Percentiles rank a stretch among this genome's conserved stretches.
Evolutionary conservation across 257 asterid species (phyloP).

Genomic region (Solanum bukasovii): DNA sequence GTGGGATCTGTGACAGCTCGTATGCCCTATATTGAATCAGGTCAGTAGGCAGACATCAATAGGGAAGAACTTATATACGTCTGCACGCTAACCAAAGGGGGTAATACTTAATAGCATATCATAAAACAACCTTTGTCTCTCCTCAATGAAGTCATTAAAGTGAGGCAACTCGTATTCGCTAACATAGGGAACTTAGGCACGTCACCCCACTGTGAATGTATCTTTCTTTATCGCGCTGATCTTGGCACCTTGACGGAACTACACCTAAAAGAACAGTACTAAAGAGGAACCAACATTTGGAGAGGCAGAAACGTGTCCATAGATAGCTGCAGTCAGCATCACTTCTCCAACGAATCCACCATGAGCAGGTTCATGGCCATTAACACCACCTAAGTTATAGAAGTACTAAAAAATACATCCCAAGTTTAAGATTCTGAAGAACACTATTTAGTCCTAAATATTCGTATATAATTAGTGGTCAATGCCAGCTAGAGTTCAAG

Average conservation of each 20-base stretch:
- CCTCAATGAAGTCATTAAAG: background rate
- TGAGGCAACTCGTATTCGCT: background rate
- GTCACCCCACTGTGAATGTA: background rate
- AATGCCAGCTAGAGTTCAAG: background rate
- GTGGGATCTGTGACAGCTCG: conserved; percentile 86
- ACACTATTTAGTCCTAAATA: background rate
- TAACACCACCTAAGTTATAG: conserved; percentile 77
- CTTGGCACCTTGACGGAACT: background rate
- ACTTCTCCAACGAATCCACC: conserved; percentile 99
- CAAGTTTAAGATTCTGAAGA: background rate
- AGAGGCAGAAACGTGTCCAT: conserved; percentile 94
- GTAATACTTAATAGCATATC: conserved; percentile 14
- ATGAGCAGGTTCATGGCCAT: conserved; percentile 98
- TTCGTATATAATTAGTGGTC: background rate
- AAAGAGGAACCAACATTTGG: conserved; percentile 69
- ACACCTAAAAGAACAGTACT: background rate
- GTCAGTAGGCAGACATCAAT: background rate
- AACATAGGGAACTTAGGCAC: background rate
- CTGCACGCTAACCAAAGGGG: background rate
- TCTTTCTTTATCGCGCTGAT: background rate
- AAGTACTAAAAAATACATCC: background rate
- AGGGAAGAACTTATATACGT: background rate
- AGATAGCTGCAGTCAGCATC: conserved; percentile 96
- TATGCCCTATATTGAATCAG: conserved; percentile 51
- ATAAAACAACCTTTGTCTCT: conserved; percentile 42